phyloP scores from a whole-genome alignment of 148 eudicot genomes.

The Drosera capensis region DNA sequence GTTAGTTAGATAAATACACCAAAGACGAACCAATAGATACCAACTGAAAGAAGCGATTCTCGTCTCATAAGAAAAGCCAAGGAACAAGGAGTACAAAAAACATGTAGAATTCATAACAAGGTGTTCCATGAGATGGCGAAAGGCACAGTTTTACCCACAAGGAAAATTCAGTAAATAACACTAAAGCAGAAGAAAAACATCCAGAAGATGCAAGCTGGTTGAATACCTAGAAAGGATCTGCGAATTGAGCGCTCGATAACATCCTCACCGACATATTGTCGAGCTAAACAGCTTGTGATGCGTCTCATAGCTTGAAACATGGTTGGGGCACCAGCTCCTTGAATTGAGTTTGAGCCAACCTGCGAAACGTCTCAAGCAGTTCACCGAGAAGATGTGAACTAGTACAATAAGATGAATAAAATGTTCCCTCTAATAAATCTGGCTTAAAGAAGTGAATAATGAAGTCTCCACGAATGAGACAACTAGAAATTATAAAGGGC shows the following conservation, averaged over 20 bases:
- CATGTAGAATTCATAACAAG: no score
- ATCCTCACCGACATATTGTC: conserved; percentile 44
- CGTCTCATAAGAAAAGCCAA: neutral
- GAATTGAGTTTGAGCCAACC: conserved; percentile 92
- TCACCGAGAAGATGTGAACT: no score
- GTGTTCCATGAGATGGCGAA: no score
- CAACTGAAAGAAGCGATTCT: neutral
- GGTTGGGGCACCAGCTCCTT: conserved; percentile 99
- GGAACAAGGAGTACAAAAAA: neutral
- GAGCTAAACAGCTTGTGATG: conserved; percentile 52
- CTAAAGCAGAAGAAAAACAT: neutral
- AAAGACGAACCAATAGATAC: neutral
- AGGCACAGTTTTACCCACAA: no score
- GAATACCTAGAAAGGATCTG: conserved; percentile 75
- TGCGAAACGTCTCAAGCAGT: no score
- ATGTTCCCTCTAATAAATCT: no score
- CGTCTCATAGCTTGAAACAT: conserved; percentile 92
- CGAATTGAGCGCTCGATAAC: conserved; percentile 64
- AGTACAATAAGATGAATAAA: no score
- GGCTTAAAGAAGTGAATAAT: no score
- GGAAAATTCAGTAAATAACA: neutral
- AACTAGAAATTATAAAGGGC: no score
- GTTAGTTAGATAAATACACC: neutral
- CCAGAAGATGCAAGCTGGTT: neutral
- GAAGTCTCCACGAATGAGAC: no score